Conservation (phyloP, 2,329 filamentous ascomycete genomes). For the Talaromyces rugulosus region DNA sequence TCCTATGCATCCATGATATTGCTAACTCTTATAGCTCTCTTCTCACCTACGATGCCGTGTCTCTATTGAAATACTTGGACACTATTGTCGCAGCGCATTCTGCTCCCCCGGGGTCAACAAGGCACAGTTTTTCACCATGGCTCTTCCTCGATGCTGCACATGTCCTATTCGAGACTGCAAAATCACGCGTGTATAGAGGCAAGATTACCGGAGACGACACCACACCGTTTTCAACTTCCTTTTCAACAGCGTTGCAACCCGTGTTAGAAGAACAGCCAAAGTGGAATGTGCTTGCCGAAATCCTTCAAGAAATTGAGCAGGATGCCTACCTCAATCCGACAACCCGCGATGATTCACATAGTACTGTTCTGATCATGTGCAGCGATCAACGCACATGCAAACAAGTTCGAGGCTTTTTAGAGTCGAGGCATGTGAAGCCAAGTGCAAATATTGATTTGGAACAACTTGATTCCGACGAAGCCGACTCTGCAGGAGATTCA, state of each 20-base stretch:
- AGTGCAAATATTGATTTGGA: conserved; percentile 16
- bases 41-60: conserved; percentile 82
- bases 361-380: conserved; percentile 95
- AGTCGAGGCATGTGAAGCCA: conserved; percentile 75
- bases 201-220: conserved; percentile 59
- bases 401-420: conserved; percentile 85
- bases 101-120: conserved; percentile 79
- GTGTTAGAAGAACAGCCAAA: conserved; percentile 94
- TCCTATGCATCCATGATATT: neutral
- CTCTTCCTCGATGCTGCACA: conserved; percentile 92
- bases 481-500: conserved; percentile 50
- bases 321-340: conserved; percentile 80
- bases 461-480: conserved; percentile 33
- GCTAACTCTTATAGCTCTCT: conserved; percentile 49
- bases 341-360: conserved; percentile 76
- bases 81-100: conserved; percentile 89
- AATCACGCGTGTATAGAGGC: conserved; percentile 77
- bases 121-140: conserved; percentile 91
- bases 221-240: conserved; percentile 42
- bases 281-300: conserved; percentile 83
- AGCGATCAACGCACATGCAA: conserved; percentile 79
- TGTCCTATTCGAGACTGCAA: conserved; percentile 87
- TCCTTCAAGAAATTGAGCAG: conserved; percentile 87
- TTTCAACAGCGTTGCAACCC: conserved; percentile 64
- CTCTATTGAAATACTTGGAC: conserved; percentile 88